phyloP scores from a whole-genome alignment of 2,329 filamentous ascomycete genomes.

The Pseudogymnoascus sp. region DNA sequence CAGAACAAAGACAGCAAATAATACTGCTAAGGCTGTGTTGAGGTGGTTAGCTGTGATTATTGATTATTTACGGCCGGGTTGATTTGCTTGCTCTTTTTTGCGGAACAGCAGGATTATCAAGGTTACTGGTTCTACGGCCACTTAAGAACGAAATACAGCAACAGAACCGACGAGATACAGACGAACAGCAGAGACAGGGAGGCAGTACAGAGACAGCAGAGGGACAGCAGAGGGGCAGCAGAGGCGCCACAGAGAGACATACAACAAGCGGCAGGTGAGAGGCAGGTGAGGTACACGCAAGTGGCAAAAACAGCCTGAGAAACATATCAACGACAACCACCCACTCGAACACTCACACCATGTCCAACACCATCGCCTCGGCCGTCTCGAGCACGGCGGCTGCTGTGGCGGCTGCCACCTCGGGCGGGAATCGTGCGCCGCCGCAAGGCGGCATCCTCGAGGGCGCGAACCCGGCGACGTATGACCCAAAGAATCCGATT shows the following conservation, averaged over 20 bases:
- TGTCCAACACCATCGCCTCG: conserved; percentile 1
- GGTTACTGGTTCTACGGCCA: neutral
- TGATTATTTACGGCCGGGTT: neutral
- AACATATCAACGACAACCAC: neutral
- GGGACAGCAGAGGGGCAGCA: neutral
- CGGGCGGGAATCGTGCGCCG: conserved; percentile 10
- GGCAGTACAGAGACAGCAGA: neutral
- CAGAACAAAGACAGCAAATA: neutral
- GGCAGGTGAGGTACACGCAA: neutral
- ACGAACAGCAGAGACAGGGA: neutral
- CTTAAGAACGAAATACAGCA: neutral
- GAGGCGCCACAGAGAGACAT: neutral
- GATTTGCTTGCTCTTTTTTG: neutral
- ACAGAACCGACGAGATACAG: neutral
- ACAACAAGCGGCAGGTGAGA: neutral
- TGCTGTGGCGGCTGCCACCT: neutral
- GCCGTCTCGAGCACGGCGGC: conserved; percentile 7
- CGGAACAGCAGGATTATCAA: neutral
- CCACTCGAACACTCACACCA: neutral
- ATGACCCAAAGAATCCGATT: conserved; percentile 56
- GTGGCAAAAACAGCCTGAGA: neutral
- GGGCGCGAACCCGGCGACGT: conserved; percentile 50
- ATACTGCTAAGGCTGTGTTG: neutral
- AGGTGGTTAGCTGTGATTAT: neutral
- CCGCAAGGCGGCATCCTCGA: conserved; percentile 57